phyloP scores from a whole-genome alignment of 306 rosid genomes.

The Sechiopsis laciniata region DNA sequence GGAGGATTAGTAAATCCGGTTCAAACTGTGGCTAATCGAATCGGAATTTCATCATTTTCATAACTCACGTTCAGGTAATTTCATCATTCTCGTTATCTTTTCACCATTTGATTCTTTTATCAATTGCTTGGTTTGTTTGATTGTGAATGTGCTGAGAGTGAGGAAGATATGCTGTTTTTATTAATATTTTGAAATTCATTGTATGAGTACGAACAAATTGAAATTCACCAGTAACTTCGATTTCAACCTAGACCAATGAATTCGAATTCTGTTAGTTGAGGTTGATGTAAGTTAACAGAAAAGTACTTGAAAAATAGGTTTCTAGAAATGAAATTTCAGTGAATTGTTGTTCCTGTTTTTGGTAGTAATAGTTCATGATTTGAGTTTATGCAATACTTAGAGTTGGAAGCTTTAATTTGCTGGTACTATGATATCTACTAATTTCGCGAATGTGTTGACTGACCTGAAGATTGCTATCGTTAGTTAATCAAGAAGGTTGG shows the following conservation, averaged over 20 bases:
- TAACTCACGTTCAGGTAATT: slow-evolving; percentile 8
- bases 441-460: background rate
- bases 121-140: background rate
- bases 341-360: background rate
- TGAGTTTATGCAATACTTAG: no score
- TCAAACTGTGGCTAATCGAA: slow-evolving; percentile 2
- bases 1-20: background rate
- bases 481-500: background rate
- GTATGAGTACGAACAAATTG: background rate
- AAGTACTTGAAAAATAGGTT: background rate
- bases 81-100: background rate
- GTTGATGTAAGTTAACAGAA: background rate
- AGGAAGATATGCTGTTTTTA: background rate
- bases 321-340: background rate
- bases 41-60: background rate
- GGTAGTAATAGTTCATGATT: background rate
- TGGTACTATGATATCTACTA: slow-evolving; percentile 2
- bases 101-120: background rate
- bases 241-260: slow-evolving; percentile 4
- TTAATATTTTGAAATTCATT: background rate
- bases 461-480: background rate
- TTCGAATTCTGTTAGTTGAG: background rate
- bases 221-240: background rate
- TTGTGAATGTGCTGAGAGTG: background rate
- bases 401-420: background rate